These are phyloP conservation scores for Dissophora ornata DNA, from an alignment of 192 early-diverging fungal species.

Conservation along the genomic window DNA sequence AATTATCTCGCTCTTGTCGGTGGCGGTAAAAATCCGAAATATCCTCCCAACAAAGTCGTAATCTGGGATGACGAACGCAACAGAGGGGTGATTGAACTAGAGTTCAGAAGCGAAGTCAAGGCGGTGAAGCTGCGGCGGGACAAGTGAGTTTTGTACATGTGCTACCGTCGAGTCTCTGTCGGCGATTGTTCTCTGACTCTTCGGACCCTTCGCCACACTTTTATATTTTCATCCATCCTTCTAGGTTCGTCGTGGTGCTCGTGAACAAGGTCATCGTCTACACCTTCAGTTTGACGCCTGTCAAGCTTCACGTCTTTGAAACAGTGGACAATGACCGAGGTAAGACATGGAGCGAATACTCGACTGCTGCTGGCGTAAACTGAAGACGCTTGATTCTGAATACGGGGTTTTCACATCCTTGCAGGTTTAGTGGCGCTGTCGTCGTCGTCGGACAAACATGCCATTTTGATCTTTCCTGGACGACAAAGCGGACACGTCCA, in stretches of 20 bases:
- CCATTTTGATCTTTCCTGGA: conserved; percentile 87
- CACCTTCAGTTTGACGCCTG: conserved; percentile 75
- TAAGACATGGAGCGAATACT: conserved; percentile 10
- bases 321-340: conserved; percentile 83
- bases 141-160: conserved; percentile 57
- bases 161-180: too few relatives aligned
- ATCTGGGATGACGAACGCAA: conserved; percentile 87
- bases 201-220: too few relatives aligned
- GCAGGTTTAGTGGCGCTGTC: conserved; percentile 76
- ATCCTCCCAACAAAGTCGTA: conserved; percentile 87
- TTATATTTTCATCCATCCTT: conserved; percentile 1
- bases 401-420: background rate
- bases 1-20: conserved; percentile 91
- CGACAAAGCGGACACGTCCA: conserved; percentile 87
- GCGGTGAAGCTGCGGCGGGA: conserved; percentile 83
- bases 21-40: conserved; percentile 84
- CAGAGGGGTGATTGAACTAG: conserved; percentile 77
- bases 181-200: too few relatives aligned
- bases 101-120: conserved; percentile 84
- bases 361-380: too few relatives aligned
- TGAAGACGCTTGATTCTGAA: conserved; percentile 5
- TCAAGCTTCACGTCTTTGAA: conserved; percentile 82
- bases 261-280: conserved; percentile 86
- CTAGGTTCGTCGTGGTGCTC: conserved; percentile 81
- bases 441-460: conserved; percentile 69